Conservation (phyloP, 805 yeast species). For the Kockiozyma suomiensis region DNA sequence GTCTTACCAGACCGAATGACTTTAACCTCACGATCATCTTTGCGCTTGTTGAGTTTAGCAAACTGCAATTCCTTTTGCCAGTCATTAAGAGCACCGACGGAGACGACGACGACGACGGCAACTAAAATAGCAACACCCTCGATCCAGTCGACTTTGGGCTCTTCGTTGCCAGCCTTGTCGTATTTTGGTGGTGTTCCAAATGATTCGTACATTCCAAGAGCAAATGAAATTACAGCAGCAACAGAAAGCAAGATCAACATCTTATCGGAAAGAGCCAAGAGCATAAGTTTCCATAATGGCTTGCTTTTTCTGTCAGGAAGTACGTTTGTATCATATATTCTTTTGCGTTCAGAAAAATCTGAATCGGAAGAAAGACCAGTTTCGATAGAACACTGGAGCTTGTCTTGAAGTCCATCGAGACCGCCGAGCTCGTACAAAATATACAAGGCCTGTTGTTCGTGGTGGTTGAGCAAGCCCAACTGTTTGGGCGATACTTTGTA, state of each 20-base stretch:
- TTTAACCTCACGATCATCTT: constrained; percentile 77
- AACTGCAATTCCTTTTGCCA: constrained; percentile 95
- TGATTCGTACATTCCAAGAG: constrained; percentile 88
- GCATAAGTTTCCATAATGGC: constrained; percentile 66
- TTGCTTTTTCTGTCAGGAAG: constrained; percentile 75
- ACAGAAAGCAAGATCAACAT: constrained; percentile 78
- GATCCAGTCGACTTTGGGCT: constrained; percentile 90
- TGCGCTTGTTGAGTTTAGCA: constrained; percentile 81
- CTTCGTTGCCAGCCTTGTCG: constrained; percentile 73
- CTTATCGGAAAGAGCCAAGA: constrained; percentile 87
- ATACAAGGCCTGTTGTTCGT: constrained; percentile 46
- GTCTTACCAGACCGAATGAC: constrained; percentile 76
- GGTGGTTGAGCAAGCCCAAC: constrained; percentile 35
- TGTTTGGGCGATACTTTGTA: constrained; percentile 35
- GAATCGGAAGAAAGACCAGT: constrained; percentile 41
- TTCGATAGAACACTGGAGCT: constrained; percentile 41
- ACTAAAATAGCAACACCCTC: constrained; percentile 97
- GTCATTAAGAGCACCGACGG: constrained; percentile 95
- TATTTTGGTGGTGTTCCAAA: constrained; percentile 78
- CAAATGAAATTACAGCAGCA: constrained; percentile 88
- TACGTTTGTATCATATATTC: constrained; percentile 66
- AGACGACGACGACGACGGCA: constrained; percentile 85
- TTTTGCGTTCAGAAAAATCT: constrained; percentile 42
- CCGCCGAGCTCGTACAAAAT: constrained; percentile 47
- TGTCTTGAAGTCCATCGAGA: constrained; percentile 38